Conservation (phyloP, 495 filamentous ascomycete genomes). For the Daldinia childiae region DNA sequence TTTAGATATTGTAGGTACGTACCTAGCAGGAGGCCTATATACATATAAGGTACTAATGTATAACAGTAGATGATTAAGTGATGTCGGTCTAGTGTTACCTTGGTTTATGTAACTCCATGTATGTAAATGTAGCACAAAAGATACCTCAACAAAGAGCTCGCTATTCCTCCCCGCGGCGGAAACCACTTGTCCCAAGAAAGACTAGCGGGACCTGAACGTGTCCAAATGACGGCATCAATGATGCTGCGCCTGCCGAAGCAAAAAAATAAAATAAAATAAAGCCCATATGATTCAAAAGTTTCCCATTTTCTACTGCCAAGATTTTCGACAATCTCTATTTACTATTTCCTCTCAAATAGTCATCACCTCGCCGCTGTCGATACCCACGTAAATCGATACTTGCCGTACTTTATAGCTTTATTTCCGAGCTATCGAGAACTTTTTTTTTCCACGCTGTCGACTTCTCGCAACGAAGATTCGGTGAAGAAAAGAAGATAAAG, state of each 20-base stretch:
- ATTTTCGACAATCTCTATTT: background rate
- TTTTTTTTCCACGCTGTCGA: background rate
- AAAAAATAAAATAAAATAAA: slow-evolving; percentile 26
- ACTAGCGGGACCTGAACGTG: slow-evolving; percentile 39
- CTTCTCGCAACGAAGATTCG: background rate
- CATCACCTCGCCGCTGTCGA: background rate
- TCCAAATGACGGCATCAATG: slow-evolving; percentile 44
- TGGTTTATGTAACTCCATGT: background rate
- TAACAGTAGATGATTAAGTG: background rate
- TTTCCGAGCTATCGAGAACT: background rate
- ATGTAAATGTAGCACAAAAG: slow-evolving; percentile 2
- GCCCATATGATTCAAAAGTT: slow-evolving; percentile 3
- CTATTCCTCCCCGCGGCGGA: background rate
- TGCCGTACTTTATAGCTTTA: background rate
- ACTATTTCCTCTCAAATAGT: background rate
- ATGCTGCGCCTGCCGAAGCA: slow-evolving; percentile 33
- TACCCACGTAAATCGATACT: background rate
- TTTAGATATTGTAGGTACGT: background rate
- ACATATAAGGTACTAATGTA: too few species aligned
- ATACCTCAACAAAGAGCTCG: background rate
- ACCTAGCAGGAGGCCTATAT: background rate
- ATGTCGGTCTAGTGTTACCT: too few species aligned
- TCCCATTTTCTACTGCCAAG: background rate
- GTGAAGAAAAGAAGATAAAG: background rate
- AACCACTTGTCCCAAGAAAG: slow-evolving; percentile 25